Conservation (phyloP, 257 asterid species). For the Salvia rosmarinus region DNA sequence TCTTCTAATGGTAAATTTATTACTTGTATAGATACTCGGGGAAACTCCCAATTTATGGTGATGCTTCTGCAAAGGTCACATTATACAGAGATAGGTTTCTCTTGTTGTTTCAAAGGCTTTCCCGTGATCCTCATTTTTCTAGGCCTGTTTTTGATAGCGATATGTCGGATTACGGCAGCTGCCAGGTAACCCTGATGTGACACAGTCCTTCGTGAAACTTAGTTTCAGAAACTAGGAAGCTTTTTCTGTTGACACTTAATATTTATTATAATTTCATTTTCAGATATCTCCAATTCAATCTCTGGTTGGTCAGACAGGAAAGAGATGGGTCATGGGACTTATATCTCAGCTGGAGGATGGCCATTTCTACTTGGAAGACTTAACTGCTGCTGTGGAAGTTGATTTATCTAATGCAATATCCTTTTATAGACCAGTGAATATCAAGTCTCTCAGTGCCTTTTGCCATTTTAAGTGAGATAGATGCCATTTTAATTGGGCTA, state of each 20-base stretch:
- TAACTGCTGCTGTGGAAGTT: slow-evolving; percentile 88
- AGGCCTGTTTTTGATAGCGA: slow-evolving; percentile 73
- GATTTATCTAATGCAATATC: slow-evolving; percentile 95
- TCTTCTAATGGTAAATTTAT: slow-evolving; percentile 13
- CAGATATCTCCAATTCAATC: slow-evolving; percentile 94
- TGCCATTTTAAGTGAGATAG: not conserved
- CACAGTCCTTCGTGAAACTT: not conserved
- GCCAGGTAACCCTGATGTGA: slow-evolving; percentile 61
- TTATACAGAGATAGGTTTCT: slow-evolving; percentile 86
- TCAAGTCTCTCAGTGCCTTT: not conserved
- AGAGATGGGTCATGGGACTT: slow-evolving; percentile 93
- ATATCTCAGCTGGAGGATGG: slow-evolving; percentile 99
- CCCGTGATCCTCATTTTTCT: slow-evolving; percentile 85
- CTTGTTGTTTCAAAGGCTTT: slow-evolving; percentile 74
- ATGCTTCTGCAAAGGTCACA: slow-evolving; percentile 81
- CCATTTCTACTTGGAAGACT: slow-evolving; percentile 97
- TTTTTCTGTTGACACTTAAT: not conserved
- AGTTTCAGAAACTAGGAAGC: slow-evolving; percentile 5
- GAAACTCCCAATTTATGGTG: slow-evolving; percentile 80
- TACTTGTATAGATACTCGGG: slow-evolving; percentile 58
- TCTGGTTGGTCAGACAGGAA: slow-evolving; percentile 83
- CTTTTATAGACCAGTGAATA: slow-evolving; percentile 42
- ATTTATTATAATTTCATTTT: slow-evolving; percentile 24
- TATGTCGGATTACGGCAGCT: slow-evolving; percentile 70
- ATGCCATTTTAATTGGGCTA: slow-evolving; percentile 9